Percentiles rank a stretch among this genome's conserved stretches.
phyloP scores from a whole-genome alignment of 192 early-diverging fungal species.

The Coemansia sp. region DNA sequence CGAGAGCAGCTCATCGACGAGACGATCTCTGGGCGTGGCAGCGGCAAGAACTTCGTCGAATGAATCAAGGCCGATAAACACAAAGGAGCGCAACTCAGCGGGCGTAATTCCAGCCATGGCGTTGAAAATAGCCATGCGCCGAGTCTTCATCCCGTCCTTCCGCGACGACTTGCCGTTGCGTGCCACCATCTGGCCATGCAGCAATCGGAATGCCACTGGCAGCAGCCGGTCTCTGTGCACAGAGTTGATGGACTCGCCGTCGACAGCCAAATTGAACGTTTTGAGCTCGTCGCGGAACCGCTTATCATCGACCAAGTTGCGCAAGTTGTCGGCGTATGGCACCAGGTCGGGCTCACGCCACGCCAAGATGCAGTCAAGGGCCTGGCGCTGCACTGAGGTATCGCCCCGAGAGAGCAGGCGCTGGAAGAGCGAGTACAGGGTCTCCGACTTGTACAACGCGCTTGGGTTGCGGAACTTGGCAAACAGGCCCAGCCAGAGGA shows the following conservation, averaged over 20 bases:
- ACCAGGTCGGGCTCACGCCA: conserved; percentile 75
- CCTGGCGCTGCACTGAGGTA: conserved; percentile 71
- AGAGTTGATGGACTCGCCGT: conserved; percentile 63
- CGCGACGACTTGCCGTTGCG: conserved; percentile 74
- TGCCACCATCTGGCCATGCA: conserved; percentile 90
- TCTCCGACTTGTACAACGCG: conserved; percentile 21
- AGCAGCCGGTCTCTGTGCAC: conserved; percentile 73
- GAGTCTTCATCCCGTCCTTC: conserved; percentile 68
- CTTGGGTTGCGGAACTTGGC: conserved; percentile 45
- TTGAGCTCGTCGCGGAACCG: conserved; percentile 92
- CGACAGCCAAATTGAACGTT: conserved; percentile 69
- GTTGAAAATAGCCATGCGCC: conserved; percentile 83
- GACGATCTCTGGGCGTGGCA: conserved; percentile 44
- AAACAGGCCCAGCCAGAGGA: conserved; percentile 42
- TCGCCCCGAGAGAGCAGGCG: conserved; percentile 83
- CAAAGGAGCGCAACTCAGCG: conserved; percentile 70
- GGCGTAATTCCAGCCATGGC: conserved; percentile 71
- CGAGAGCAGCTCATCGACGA: conserved; percentile 45
- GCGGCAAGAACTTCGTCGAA: conserved; percentile 57
- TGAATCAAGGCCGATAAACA: conserved; percentile 82
- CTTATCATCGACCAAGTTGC: conserved; percentile 76
- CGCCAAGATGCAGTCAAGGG: conserved; percentile 81
- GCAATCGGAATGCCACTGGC: conserved; percentile 75
- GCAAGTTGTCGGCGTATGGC: conserved; percentile 78
- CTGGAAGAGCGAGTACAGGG: conserved; percentile 58